Evolutionary conservation across 163 green algal species (phyloP), one percentile per base, ranked within the genome.

Genomic region (Scenedesmus sp.): DNA sequence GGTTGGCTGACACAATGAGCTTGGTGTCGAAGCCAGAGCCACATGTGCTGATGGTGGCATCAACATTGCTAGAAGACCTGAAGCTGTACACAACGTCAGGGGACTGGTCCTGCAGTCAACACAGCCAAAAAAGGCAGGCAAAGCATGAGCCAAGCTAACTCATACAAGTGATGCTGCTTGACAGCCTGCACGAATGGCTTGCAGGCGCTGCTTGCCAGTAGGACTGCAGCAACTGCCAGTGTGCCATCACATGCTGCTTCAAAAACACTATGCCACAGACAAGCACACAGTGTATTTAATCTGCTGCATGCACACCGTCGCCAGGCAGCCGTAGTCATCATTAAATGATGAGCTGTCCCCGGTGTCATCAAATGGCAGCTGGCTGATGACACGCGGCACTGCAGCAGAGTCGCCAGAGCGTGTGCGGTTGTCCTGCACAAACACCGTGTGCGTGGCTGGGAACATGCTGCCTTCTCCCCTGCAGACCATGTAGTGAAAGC

Each of bases 21-120:
- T 94, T 94, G 4, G 93, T 95, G 92, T 95, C 93, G 70, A 90
- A 95, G 10, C 82, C 54, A 1, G 90, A 94, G 84, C 93, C 93
- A 62, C 93, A 95, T 54, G 93, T 95, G 88, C 64, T 91, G 23
- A 95, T 81, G 52, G 86, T 87, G 46, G 93, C 93, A 0, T 90
- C 88, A 59, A 91, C 64, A 76, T 91, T 26, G 3, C 5, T 8
- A 0, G 70, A 34, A 0, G 91, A 52, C 0, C 76, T 93, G 88
- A 82, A 92, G 88, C 81, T 73, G 81, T 95, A 95, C 23, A 94
- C 91, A 4, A 95, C 93, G 26, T 95, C 93, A 1, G 93, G 88
- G 0, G 93, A 74, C 5, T 26, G 10, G 60, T 88, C 84, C 84
- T 94, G 92, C 56, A 74, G 23, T 9, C 8, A 76, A 10, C 59